Percentiles rank a stretch among this genome's conserved stretches.
Evolutionary conservation across 371 early-diverging fungal species (phyloP).

Genomic region (Zopfochytrium polystomum): DNA sequence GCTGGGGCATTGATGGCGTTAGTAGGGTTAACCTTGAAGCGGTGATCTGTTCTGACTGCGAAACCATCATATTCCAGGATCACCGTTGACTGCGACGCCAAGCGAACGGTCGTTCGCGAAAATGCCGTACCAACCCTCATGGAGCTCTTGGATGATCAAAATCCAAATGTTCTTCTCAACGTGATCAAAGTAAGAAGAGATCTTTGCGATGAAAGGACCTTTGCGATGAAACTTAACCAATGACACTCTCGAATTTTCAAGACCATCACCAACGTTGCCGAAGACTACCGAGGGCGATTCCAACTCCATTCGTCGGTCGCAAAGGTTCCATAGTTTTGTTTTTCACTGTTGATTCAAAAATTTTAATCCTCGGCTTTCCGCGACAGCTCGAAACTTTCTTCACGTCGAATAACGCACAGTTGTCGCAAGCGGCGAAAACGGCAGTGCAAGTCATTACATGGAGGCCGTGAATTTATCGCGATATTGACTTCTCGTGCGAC

Average conservation of each 20-base stretch:
- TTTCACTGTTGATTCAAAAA: neutral
- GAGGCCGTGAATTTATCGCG: constrained; percentile 47
- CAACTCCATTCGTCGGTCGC: constrained; percentile 45
- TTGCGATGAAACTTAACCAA: neutral
- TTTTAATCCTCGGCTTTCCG: neutral
- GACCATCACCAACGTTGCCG: constrained; percentile 53
- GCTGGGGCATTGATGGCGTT: constrained; percentile 55
- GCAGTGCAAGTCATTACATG: constrained; percentile 52
- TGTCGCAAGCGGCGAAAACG: constrained; percentile 40
- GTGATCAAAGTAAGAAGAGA: constrained; percentile 36
- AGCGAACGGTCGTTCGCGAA: constrained; percentile 45
- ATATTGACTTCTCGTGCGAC: no score
- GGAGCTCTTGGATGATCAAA: constrained; percentile 42
- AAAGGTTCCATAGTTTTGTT: constrained; percentile 25
- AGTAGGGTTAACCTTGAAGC: constrained; percentile 23
- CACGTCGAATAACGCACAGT: constrained; percentile 31
- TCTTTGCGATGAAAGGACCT: neutral
- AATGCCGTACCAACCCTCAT: constrained; percentile 39
- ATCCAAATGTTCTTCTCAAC: constrained; percentile 44
- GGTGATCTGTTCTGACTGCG: neutral
- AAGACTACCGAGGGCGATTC: constrained; percentile 54
- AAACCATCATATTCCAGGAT: constrained; percentile 26
- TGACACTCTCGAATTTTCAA: neutral
- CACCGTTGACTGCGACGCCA: constrained; percentile 51
- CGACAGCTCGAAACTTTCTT: constrained; percentile 23